These are phyloP conservation scores for Talaromyces nanjingensis DNA, from an alignment of 495 filamentous ascomycete species.

Conservation along the genomic window DNA sequence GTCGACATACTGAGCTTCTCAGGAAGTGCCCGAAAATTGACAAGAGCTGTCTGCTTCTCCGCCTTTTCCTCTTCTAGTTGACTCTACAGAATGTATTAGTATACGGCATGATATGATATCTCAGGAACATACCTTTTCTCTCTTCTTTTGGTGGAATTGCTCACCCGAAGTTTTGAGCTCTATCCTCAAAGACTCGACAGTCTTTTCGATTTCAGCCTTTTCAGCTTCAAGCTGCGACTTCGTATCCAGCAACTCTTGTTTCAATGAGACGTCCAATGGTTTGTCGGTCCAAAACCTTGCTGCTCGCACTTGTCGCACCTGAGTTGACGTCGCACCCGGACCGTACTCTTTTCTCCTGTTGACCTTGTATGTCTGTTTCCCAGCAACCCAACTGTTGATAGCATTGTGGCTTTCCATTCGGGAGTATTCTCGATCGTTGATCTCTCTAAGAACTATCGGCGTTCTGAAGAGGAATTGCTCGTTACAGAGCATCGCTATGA, in stretches of 20 bases:
- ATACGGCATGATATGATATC: neutral
- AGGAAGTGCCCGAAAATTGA: constrained; percentile 58
- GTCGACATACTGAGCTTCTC: constrained; percentile 56
- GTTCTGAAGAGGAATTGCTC: constrained; percentile 59
- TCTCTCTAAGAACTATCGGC: constrained; percentile 53
- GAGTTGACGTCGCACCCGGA: constrained; percentile 56
- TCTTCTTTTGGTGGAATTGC: constrained; percentile 11
- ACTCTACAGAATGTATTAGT: neutral
- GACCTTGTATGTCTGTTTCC: constrained; percentile 50
- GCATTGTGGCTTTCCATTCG: constrained; percentile 39
- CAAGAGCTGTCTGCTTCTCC: constrained; percentile 51
- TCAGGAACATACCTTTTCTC: constrained; percentile 33
- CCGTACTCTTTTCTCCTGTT: constrained; percentile 69
- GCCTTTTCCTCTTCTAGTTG: constrained; percentile 46
- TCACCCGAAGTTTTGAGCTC: constrained; percentile 35
- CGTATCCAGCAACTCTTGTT: constrained; percentile 37
- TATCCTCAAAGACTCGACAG: constrained; percentile 22
- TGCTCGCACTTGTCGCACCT: constrained; percentile 41
- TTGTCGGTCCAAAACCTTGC: constrained; percentile 70
- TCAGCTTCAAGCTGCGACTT: constrained; percentile 39
- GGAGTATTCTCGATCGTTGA: constrained; percentile 56
- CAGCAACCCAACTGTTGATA: constrained; percentile 57
- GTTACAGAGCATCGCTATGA: constrained; percentile 79
- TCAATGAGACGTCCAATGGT: constrained; percentile 59
- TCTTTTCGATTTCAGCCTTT: constrained; percentile 26